Conservation (phyloP, 345 rosid species). For the Rhizophora apiculata region DNA sequence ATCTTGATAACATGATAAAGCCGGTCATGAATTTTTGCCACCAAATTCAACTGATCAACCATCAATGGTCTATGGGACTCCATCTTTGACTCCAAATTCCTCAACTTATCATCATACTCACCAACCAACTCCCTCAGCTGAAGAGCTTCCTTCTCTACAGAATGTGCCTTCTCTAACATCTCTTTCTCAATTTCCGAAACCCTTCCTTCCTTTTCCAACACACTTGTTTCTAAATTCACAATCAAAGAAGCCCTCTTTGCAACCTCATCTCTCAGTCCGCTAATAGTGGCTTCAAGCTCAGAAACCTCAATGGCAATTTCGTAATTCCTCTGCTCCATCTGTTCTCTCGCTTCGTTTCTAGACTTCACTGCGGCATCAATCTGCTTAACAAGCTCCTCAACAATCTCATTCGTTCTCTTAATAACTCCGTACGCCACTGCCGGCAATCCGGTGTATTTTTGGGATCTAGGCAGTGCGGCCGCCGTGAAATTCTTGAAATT, state of each 20-base stretch:
- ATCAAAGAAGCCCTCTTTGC: constrained; percentile 46
- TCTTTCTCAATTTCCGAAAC: constrained; percentile 48
- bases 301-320: constrained; percentile 99
- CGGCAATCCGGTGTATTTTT: constrained; percentile 73
- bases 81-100: constrained; percentile 53
- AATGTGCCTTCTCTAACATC: constrained; percentile 42
- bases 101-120: constrained; percentile 76
- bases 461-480: constrained; percentile 76
- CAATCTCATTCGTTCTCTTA: constrained; percentile 88
- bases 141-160: constrained; percentile 49
- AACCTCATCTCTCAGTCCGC: constrained; percentile 67
- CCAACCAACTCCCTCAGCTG: constrained; percentile 60
- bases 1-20: constrained; percentile 56
- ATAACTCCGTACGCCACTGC: constrained; percentile 85
- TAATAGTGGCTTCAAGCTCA: constrained; percentile 82
- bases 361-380: constrained; percentile 54
- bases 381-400: constrained; percentile 87
- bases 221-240: constrained; percentile 54
- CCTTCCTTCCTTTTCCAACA: constrained; percentile 58
- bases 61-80: constrained; percentile 70
- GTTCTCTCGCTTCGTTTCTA: constrained; percentile 85
- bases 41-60: constrained; percentile 78
- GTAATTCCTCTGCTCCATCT: constrained; percentile 89
- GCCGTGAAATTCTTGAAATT: constrained; percentile 68
- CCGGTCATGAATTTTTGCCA: constrained; percentile 70